These are phyloP conservation scores for Lithospermum erythrorhizon DNA, from an alignment of 257 asterid species.

Conservation along the genomic window DNA sequence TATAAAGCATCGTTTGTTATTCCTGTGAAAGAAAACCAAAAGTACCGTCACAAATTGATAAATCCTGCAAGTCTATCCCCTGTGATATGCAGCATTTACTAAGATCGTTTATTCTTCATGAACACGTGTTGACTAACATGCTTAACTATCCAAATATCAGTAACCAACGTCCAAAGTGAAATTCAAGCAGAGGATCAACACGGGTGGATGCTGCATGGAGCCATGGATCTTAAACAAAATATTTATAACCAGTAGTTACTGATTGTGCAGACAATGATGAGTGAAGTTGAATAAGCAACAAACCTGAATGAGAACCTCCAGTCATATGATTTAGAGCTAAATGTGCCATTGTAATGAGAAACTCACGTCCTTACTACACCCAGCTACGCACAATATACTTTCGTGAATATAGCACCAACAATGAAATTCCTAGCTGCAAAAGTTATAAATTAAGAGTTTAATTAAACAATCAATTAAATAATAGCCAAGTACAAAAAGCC, in stretches of 20 bases:
- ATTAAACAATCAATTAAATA: no score
- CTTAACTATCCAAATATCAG: no score
- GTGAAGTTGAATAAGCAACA: background rate
- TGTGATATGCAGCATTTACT: no score
- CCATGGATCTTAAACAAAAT: no score
- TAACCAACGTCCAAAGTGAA: no score
- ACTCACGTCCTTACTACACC: constrained; percentile 15
- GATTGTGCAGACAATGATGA: constrained; percentile 1
- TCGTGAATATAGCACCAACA: constrained; percentile 10
- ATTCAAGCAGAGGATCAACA: no score
- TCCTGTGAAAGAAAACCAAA: constrained; percentile 34
- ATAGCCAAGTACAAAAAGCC: background rate
- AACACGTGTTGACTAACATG: no score
- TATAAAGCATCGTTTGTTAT: constrained; percentile 51
- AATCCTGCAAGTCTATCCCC: background rate
- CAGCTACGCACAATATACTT: constrained; percentile 9
- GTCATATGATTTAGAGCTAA: constrained; percentile 35
- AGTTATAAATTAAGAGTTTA: background rate
- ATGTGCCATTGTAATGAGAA: constrained; percentile 51
- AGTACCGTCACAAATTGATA: background rate
- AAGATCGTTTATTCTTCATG: no score
- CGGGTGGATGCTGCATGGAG: no score
- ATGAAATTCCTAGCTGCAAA: constrained; percentile 14
- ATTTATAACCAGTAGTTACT: background rate
- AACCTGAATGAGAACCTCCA: constrained; percentile 59